Percentiles rank a stretch among this genome's conserved stretches.
Conservation (phyloP, 495 filamentous ascomycete species). For the Talaromyces thailandensis region DNA sequence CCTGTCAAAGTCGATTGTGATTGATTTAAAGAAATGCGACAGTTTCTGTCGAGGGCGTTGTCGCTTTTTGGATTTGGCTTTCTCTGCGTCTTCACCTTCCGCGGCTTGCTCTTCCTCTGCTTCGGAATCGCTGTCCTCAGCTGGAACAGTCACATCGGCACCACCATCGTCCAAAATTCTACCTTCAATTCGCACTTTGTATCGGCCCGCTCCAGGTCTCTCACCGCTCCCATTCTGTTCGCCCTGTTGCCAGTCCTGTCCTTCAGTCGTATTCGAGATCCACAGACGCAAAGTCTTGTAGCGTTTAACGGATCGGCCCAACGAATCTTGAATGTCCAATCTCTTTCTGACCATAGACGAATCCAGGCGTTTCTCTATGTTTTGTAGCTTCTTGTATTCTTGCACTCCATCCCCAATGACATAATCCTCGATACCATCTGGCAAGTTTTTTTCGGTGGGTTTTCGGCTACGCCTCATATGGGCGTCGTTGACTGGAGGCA, state of each 20-base stretch:
- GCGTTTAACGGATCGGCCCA: constrained; percentile 71
- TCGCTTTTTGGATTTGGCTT: constrained; percentile 26
- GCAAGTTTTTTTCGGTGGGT: constrained; percentile 90
- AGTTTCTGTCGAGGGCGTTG: constrained; percentile 47
- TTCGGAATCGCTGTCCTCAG: constrained; percentile 48
- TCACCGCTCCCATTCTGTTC: constrained; percentile 18
- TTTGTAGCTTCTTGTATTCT: constrained; percentile 73
- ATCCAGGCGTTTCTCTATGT: constrained; percentile 83
- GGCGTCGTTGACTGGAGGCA: constrained; percentile 31
- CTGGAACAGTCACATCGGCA: constrained; percentile 29
- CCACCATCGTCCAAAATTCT: constrained; percentile 72
- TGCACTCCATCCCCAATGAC: constrained; percentile 72
- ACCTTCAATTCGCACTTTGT: constrained; percentile 88
- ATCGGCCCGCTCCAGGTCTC: constrained; percentile 47
- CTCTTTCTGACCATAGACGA: constrained; percentile 92
- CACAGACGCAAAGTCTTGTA: constrained; percentile 84
- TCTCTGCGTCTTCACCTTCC: constrained; percentile 42
- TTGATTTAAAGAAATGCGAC: constrained; percentile 91
- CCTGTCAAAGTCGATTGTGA: constrained; percentile 81
- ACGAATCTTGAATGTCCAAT: constrained; percentile 78
- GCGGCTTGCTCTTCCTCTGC: constrained; percentile 31
- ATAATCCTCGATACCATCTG: constrained; percentile 76
- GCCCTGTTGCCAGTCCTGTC: constrained; percentile 83
- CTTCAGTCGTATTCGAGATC: constrained; percentile 92
- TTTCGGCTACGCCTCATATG: constrained; percentile 72